phyloP scores from a whole-genome alignment of 192 early-diverging fungal species.

The Backusella tarrabulga region DNA sequence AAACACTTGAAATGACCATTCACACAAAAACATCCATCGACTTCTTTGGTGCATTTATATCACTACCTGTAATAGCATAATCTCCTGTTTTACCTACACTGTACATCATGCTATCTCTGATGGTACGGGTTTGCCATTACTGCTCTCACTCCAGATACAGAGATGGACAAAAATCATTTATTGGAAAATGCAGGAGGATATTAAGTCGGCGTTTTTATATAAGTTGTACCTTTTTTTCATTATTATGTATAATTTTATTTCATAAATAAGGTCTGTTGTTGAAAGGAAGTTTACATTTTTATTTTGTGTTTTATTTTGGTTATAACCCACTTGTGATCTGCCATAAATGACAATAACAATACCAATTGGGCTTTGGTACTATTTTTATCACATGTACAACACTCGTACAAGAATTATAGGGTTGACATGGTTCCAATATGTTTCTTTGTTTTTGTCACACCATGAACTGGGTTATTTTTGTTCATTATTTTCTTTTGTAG shows the following conservation, averaged over 20 bases:
- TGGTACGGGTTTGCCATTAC: slow-evolving; percentile 20
- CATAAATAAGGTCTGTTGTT: not conserved
- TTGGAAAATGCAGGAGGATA: not conserved
- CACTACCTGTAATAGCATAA: not conserved
- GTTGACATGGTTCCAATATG: not conserved
- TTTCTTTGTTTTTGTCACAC: slow-evolving; percentile 2
- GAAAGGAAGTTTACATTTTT: not conserved
- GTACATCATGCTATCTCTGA: slow-evolving; percentile 29
- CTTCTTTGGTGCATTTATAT: slow-evolving; percentile 28
- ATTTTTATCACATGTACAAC: slow-evolving; percentile 2
- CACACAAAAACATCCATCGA: slow-evolving; percentile 3
- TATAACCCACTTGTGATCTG: not conserved
- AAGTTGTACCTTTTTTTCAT: not conserved
- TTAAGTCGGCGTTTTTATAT: not conserved
- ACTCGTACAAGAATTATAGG: not conserved
- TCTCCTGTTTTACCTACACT: slow-evolving; percentile 1
- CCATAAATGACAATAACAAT: not conserved
- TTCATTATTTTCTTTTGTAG: not conserved
- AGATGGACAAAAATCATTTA: not conserved
- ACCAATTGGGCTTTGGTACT: not conserved
- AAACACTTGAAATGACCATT: not conserved
- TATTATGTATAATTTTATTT: not conserved
- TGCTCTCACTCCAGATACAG: not conserved
- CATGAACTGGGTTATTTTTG: slow-evolving; percentile 15
- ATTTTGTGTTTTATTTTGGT: not conserved